A percentile compares a stretch with the other conserved stretches of the same genome.
phyloP scores from a whole-genome alignment of 2,329 filamentous ascomycete genomes.

The Trichoderma arundinaceum region DNA sequence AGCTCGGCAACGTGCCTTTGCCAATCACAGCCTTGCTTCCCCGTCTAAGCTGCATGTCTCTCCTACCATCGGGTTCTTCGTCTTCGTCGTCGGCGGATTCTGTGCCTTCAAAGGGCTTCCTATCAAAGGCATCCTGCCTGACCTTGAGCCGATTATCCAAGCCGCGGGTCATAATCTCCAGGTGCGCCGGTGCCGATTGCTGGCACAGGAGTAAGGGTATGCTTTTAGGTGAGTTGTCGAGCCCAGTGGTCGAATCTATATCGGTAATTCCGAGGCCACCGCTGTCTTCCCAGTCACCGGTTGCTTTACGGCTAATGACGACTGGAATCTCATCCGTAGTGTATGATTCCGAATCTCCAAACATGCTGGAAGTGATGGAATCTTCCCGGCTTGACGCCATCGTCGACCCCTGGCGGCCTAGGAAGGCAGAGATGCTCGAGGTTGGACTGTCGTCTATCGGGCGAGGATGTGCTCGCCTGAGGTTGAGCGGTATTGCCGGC shows the following conservation, averaged over 20 bases:
- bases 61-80: slow-evolving; percentile 73
- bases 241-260: slow-evolving; percentile 52
- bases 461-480: slow-evolving; percentile 67
- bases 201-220: slow-evolving; percentile 63
- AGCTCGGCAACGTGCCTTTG: slow-evolving; percentile 70
- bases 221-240: slow-evolving; percentile 48
- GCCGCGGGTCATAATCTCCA: slow-evolving; percentile 65
- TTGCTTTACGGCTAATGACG: slow-evolving; percentile 73
- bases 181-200: slow-evolving; percentile 67
- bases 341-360: slow-evolving; percentile 82
- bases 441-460: slow-evolving; percentile 79
- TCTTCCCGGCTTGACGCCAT: slow-evolving; percentile 85
- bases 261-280: slow-evolving; percentile 79
- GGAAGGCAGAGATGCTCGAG: slow-evolving; percentile 74
- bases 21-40: slow-evolving; percentile 46
- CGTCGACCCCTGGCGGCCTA: slow-evolving; percentile 72
- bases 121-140: slow-evolving; percentile 78
- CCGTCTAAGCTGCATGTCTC: slow-evolving; percentile 55
- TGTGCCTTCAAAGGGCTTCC: slow-evolving; percentile 70
- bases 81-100: slow-evolving; percentile 96
- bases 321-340: slow-evolving; percentile 79
- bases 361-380: slow-evolving; percentile 85
- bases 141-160: slow-evolving; percentile 72
- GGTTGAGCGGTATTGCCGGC: slow-evolving; percentile 65
- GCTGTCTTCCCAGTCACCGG: slow-evolving; percentile 78